Evolutionary conservation across 2,329 filamentous ascomycete species (phyloP).

Genomic region (Diaporthe vexans): DNA sequence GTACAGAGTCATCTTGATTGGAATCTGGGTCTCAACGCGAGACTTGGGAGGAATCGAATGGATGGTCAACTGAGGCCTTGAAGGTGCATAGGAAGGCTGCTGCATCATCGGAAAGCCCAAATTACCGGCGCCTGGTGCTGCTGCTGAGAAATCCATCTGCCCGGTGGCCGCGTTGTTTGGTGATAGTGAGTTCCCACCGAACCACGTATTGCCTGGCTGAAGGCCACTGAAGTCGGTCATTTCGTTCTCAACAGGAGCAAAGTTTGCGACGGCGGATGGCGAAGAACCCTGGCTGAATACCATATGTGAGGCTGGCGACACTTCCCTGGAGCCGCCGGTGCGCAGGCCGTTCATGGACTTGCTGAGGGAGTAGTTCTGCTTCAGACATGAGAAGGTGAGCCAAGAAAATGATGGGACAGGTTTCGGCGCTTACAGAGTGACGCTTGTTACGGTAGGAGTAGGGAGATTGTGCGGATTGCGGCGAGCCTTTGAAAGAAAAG

Average conservation of each 20-base stretch:
- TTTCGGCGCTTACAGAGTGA: constrained; percentile 55
- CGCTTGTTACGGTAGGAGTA: constrained; percentile 54
- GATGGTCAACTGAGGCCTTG: constrained; percentile 46
- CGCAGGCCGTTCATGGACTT: constrained; percentile 65
- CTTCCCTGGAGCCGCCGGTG: constrained; percentile 64
- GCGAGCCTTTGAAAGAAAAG: constrained; percentile 30
- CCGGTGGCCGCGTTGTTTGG: constrained; percentile 54
- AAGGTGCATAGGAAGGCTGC: constrained; percentile 43
- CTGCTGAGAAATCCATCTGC: constrained; percentile 24
- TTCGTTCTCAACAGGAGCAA: constrained; percentile 59
- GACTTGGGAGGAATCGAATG: constrained; percentile 82
- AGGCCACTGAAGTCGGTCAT: constrained; percentile 53
- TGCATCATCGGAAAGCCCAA: constrained; percentile 36
- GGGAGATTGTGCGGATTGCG: constrained; percentile 39
- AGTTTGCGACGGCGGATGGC: constrained; percentile 61
- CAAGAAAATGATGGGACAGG: not conserved
- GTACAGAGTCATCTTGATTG: constrained; percentile 83
- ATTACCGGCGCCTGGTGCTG: constrained; percentile 11
- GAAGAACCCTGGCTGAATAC: constrained; percentile 67
- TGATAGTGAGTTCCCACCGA: constrained; percentile 36
- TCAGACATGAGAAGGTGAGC: constrained; percentile 46
- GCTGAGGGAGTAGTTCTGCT: constrained; percentile 65
- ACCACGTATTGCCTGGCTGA: constrained; percentile 35
- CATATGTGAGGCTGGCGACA: constrained; percentile 67
- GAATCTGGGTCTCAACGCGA: constrained; percentile 96